Evolutionary conservation across 78 protist genomes (phyloP), one percentile per base, ranked within the genome.

Genomic region (Diacronema lutheri): DNA sequence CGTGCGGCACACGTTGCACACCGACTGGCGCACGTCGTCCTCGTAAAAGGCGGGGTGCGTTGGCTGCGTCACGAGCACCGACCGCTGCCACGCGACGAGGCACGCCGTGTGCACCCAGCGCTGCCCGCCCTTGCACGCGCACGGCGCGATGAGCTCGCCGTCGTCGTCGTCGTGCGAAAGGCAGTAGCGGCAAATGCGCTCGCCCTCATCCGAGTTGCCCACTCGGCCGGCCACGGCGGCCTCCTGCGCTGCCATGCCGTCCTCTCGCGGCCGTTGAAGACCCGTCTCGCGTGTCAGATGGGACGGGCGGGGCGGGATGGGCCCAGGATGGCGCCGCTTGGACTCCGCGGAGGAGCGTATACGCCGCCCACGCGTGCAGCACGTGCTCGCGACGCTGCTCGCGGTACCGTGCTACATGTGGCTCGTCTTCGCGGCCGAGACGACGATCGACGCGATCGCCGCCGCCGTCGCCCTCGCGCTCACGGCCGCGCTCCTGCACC

Each of bases 1-100:
- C 16, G 19, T 35, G 44, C 9, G 5, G 81, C 81, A 74, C 46
- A 74, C 81, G 61, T 29, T 46, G 81, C 81, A 74, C 20, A 11
- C 5, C 40, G n/a, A 12, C n/a, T 74, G 81, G 25, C 81, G 81
- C 13, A 13, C 29, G 61, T 74, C 81, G 41, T 21, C 20, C 35
- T 10, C 23, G 61, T 74, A 74, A 35, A 74, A 74, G 0, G 64
- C 37, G 0, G 81, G 81, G 61, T 74, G 81, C 44, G 81, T 74
- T 38, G 81, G 81, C 61, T 74, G 81, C 12, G 65, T n/a, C 20
- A 74, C 81, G 35, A 74, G 81, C 50, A 74, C 81, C 62, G 46
- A 40, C 40, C 81, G 57, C 62, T 74, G 81, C 81, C 81, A 74
- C 7, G 40, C 3, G 44, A 61, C 35, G 25, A 74, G 81, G 81